Evolutionary conservation across 2,329 filamentous ascomycete species (phyloP), one percentile per base, ranked within the genome.

Genomic region (Arthrobotrys conoides): DNA sequence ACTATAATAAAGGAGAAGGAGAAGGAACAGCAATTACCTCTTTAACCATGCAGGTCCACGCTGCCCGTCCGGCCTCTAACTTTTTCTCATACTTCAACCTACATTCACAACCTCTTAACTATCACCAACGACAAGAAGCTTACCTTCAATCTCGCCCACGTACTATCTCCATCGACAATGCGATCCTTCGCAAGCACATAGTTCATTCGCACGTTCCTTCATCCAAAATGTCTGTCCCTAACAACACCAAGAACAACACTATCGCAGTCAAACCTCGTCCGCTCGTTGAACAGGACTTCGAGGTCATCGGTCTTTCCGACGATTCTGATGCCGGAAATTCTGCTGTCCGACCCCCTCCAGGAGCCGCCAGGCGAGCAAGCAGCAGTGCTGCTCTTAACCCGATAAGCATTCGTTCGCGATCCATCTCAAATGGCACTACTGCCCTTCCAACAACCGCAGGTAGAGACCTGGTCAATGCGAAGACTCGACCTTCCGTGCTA

Each of bases 261-360:
- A 30, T 53, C 53, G 18, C 12, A 41, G 49, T 69, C 38, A 77
- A 77, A 68, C 53, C 73, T 20, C 73, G 73, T 67, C 73, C 73
- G 61, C 73, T 77, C 51, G 73, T 77, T 63, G 73, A 77, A 63
- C 73, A 77, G 36, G 73, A 77, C 53, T 77, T 77, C 53, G 73
- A 77, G 41, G 73, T 77, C 38, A 77, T 77, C 73, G 67, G 61
- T 36, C 73, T 77, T 38, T 71, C 73, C 16, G 73, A 77, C 53
- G 73, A 77, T 46, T 76, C 55, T 30, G 72, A 76, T 33, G 10
- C 57, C 16, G 71, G 55, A 16, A 65, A 20, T 3, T 22, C 64
- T 16, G 20, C 49, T 22, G 51, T 44, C 44, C 61, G 73, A 48
- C 73, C 67, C n/a, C 73, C 73, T 67, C 73, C 73, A 16, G 73